phyloP scores from a whole-genome alignment of 345 rosid species.

The Salix arbutifolia region DNA sequence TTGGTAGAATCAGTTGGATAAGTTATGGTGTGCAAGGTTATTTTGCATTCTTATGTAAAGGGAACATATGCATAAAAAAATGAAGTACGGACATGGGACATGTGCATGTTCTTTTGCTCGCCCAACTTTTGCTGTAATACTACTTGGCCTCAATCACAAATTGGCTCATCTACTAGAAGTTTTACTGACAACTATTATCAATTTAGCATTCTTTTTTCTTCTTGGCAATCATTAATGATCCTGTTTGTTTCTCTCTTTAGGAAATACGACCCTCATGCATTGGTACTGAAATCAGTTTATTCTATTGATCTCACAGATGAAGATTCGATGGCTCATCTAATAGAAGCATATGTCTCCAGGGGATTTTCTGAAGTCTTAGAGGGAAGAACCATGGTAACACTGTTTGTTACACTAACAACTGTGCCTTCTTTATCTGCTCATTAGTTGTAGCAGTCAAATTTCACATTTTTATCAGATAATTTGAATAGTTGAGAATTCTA shows the following conservation, averaged over 20 bases:
- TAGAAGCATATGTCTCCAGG: conserved; percentile 67
- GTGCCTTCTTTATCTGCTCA: background rate
- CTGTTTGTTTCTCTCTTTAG: conserved; percentile 8
- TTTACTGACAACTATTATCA: background rate
- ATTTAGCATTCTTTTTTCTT: background rate
- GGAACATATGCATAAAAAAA: background rate
- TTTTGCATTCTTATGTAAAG: background rate
- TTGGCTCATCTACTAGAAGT: background rate
- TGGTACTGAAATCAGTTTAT: conserved; percentile 7
- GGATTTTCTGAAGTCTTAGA: conserved; percentile 52
- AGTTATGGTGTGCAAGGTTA: background rate
- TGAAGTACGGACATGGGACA: background rate
- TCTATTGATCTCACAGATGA: conserved; percentile 46
- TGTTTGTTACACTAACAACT: background rate
- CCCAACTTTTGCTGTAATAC: background rate
- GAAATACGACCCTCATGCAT: background rate
- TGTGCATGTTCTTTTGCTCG: background rate
- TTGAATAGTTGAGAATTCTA: background rate
- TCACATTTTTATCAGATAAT: background rate
- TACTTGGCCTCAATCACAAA: background rate
- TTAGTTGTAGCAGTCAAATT: conserved; percentile 1
- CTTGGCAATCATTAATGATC: too few relatives aligned
- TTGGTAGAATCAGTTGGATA: background rate
- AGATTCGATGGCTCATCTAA: conserved; percentile 37
- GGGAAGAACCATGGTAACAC: conserved; percentile 66